These are phyloP conservation scores for Macrolepiota fuliginosa DNA, from an alignment of 768 basidiomycete genomes.

Conservation along the genomic window DNA sequence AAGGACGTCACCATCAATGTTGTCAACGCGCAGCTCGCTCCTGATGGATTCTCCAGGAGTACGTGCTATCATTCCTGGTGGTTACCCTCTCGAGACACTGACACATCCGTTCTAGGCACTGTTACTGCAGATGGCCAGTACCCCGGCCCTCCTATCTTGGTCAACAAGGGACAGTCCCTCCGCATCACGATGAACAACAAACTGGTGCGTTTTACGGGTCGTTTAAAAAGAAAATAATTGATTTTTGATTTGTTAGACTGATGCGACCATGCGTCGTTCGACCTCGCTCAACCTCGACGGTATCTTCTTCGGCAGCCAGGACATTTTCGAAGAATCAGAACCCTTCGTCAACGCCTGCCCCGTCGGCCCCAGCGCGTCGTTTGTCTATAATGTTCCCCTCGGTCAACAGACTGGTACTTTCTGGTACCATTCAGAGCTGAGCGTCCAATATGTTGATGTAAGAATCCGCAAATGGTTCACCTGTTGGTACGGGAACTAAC, in stretches of 20 bases:
- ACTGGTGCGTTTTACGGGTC: conserved; percentile 26
- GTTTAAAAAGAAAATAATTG: neutral
- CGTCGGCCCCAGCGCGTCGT: conserved; percentile 36
- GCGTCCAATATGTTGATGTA: conserved; percentile 11
- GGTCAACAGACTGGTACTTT: conserved; percentile 23
- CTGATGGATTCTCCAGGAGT: conserved; percentile 36
- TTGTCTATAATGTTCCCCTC: conserved; percentile 37
- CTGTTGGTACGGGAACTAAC: conserved; percentile 1
- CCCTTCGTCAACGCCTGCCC: conserved; percentile 46
- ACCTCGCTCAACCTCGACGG: conserved; percentile 39
- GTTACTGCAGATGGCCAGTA: conserved; percentile 26
- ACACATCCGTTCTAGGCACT: conserved; percentile 15
- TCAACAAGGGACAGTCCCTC: conserved; percentile 22
- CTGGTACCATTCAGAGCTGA: conserved; percentile 22
- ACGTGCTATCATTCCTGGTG: neutral
- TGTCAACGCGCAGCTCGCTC: conserved; percentile 36
- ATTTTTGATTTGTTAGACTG: conserved; percentile 27
- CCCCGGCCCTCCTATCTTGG: conserved; percentile 29
- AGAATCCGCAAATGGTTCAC: neutral
- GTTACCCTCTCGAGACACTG: neutral
- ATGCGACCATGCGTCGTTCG: conserved; percentile 44
- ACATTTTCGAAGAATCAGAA: conserved; percentile 15
- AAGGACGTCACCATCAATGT: conserved; percentile 29
- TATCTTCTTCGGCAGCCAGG: conserved; percentile 23
- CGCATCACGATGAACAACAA: neutral